phyloP scores from a whole-genome alignment of 176 grass and related monocot species.

The Metroxylon sagu region DNA sequence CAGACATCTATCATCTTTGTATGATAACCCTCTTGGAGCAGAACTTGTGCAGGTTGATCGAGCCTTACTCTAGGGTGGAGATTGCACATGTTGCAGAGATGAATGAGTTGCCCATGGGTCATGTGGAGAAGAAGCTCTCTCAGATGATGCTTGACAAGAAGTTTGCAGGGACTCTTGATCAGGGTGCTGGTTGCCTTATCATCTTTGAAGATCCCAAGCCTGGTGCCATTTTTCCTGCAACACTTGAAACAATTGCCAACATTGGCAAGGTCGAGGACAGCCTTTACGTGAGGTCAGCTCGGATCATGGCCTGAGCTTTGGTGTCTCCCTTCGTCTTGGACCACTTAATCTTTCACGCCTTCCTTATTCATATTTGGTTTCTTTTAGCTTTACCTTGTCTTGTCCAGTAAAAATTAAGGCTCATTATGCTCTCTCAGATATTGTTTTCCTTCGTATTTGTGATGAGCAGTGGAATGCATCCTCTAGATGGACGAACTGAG shows the following conservation, averaged over 20 bases:
- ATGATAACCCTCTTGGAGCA: conserved; percentile 78
- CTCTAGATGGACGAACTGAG: too few species aligned
- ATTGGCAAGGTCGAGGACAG: conserved; percentile 76
- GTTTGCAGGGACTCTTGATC: conserved; percentile 67
- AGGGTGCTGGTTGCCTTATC: conserved; percentile 73
- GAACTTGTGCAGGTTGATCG: conserved; percentile 75
- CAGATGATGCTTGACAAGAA: conserved; percentile 93
- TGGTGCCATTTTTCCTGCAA: conserved; percentile 73
- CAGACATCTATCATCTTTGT: conserved; percentile 68
- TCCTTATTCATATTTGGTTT: too few species aligned
- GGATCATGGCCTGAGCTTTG: conserved; percentile 55
- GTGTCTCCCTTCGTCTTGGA: too few species aligned
- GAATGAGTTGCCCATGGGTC: conserved; percentile 60
- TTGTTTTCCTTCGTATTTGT: too few species aligned
- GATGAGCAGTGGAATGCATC: too few species aligned
- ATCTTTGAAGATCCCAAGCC: conserved; percentile 71
- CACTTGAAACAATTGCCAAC: conserved; percentile 63
- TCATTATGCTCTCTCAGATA: too few species aligned
- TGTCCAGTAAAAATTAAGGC: too few species aligned
- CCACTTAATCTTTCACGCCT: too few species aligned
- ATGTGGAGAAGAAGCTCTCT: conserved; percentile 75
- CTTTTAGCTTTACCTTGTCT: too few species aligned
- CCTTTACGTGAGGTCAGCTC: conserved; percentile 71
- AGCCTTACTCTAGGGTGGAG: conserved; percentile 71
- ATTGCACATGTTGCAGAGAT: conserved; percentile 61